Percentiles rank a stretch among this genome's conserved stretches.
phyloP scores from a whole-genome alignment of 768 basidiomycete genomes.

The Fistulinella prunicolor region DNA sequence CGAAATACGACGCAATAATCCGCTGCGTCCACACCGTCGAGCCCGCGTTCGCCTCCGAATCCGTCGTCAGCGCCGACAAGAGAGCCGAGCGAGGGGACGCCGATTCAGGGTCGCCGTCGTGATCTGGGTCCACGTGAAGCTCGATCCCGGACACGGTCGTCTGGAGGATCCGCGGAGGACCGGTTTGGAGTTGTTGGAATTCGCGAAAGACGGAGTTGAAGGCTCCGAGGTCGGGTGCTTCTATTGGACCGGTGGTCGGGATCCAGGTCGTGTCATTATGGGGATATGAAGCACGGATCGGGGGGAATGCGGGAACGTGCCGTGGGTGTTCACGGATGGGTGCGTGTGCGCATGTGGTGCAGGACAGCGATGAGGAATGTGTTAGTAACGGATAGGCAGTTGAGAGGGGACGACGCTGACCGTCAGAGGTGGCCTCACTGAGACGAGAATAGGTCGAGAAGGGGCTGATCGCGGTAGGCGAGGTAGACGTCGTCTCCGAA shows the following conservation, averaged over 20 bases:
- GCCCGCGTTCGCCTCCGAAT: constrained; percentile 41
- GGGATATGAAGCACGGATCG: constrained; percentile 13
- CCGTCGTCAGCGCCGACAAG: constrained; percentile 24
- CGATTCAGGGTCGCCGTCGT: constrained; percentile 27
- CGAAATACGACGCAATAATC: constrained; percentile 57
- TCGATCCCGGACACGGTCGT: constrained; percentile 11
- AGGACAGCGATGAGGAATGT: background rate
- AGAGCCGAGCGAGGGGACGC: constrained; percentile 28
- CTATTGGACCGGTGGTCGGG: constrained; percentile 35
- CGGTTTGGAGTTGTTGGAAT: constrained; percentile 54
- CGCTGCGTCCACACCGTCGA: constrained; percentile 68
- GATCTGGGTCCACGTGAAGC: constrained; percentile 3
- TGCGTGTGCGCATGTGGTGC: too few species aligned
- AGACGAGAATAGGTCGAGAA: constrained; percentile 37
- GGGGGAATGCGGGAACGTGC: constrained; percentile 1
- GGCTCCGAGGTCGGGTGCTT: constrained; percentile 71
- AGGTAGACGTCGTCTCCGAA: constrained; percentile 35
- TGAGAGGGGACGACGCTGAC: constrained; percentile 17
- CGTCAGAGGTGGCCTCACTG: constrained; percentile 57
- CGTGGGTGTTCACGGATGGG: background rate
- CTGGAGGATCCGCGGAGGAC: constrained; percentile 29
- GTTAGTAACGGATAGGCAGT: constrained; percentile 1
- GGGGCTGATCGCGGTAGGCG: constrained; percentile 36
- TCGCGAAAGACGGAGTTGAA: constrained; percentile 71
- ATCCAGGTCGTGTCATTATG: too few species aligned